Evolutionary conservation across 495 filamentous ascomycete species (phyloP).

Genomic region (Aspergillus sparsus): DNA sequence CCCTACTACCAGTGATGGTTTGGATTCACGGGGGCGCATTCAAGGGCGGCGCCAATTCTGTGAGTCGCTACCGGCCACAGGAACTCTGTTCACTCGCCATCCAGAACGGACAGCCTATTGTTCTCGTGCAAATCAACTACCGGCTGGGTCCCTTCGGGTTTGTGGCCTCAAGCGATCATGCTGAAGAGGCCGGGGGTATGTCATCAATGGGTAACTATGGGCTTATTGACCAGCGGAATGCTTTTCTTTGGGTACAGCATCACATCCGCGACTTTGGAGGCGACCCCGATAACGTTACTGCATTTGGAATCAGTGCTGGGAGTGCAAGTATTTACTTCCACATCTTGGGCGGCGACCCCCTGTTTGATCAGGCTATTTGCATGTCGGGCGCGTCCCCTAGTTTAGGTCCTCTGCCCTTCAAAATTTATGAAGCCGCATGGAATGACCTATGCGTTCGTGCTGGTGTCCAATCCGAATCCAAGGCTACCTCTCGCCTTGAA

Average conservation of each 20-base stretch:
- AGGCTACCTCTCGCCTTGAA: not conserved
- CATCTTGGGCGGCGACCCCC: not conserved
- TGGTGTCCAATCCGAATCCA: not conserved
- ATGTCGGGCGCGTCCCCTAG: not conserved
- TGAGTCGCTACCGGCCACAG: not conserved
- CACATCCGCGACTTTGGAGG: constrained; percentile 1
- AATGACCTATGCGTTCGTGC: not conserved
- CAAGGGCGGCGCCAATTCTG: not conserved
- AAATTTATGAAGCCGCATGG: not conserved
- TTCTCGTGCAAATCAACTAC: not conserved
- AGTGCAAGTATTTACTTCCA: not conserved
- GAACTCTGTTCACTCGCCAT: not conserved
- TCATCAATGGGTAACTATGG: not conserved
- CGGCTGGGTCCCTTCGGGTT: not conserved
- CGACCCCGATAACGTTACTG: not conserved
- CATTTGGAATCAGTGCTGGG: not conserved
- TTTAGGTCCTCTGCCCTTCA: not conserved
- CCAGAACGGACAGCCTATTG: not conserved
- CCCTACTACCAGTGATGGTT: not conserved
- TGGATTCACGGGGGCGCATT: not conserved
- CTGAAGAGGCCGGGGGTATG: not conserved
- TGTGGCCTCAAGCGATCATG: not conserved
- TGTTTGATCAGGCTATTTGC: not conserved
- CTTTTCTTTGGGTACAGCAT: not conserved
- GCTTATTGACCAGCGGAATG: not conserved